phyloP scores from a whole-genome alignment of 257 asterid species.

The Nicotiana paniculata region DNA sequence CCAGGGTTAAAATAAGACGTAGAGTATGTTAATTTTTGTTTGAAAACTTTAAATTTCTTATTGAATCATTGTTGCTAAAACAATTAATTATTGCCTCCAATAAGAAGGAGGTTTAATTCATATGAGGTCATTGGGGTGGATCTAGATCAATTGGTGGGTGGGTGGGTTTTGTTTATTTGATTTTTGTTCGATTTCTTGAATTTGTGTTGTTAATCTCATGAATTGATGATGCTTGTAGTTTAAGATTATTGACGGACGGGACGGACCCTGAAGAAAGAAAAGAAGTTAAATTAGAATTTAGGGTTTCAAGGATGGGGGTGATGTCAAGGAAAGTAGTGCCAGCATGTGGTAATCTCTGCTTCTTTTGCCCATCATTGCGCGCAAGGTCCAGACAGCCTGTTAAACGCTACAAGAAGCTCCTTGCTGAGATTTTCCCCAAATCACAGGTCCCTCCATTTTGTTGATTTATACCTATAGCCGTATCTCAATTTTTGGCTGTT shows the following conservation, averaged over 20 bases:
- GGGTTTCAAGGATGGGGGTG: conserved; percentile 30
- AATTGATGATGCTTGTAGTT: neutral
- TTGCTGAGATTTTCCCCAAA: conserved; percentile 38
- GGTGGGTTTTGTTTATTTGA: neutral
- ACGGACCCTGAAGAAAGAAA: neutral
- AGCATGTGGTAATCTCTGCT: conserved; percentile 42
- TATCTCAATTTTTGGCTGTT: too few species aligned
- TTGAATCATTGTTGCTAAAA: neutral
- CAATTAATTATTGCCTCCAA: neutral
- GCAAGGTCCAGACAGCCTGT: conserved; percentile 54
- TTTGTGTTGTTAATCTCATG: neutral
- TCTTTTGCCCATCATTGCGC: conserved; percentile 46
- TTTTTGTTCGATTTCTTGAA: neutral
- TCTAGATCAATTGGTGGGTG: conserved; percentile 7
- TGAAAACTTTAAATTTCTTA: neutral
- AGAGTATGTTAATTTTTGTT: neutral
- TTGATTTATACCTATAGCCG: too few species aligned
- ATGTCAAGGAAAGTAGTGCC: conserved; percentile 52
- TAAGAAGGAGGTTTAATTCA: neutral
- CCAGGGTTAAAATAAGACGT: neutral
- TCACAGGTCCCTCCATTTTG: conserved; percentile 28
- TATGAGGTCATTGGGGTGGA: neutral
- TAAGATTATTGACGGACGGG: too few species aligned
- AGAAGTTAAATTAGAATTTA: neutral
- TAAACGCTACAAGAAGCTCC: conserved; percentile 48